Conservation (phyloP, 768 basidiomycete species). For the Serpula lacrymans region DNA sequence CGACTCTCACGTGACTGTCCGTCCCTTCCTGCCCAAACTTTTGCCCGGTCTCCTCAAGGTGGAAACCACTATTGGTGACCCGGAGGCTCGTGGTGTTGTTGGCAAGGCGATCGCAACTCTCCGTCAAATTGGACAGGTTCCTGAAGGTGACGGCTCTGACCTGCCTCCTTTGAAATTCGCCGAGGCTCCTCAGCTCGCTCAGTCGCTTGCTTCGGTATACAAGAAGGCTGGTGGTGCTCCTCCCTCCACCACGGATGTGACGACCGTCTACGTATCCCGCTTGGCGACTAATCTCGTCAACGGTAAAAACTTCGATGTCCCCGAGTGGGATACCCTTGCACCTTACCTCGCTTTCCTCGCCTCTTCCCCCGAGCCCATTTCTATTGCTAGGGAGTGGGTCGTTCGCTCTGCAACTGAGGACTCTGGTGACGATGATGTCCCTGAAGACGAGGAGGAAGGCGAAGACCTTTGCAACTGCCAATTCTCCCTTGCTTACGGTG, state of each 20-base stretch:
- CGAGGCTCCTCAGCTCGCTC: slow-evolving; percentile 64
- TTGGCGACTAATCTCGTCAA: slow-evolving; percentile 88
- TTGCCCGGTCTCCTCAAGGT: slow-evolving; percentile 96
- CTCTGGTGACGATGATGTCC: slow-evolving; percentile 60
- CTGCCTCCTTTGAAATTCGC: slow-evolving; percentile 81
- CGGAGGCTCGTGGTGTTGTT: slow-evolving; percentile 93
- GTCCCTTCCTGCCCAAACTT: slow-evolving; percentile 94
- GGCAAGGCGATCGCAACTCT: slow-evolving; percentile 92
- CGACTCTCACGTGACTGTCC: slow-evolving; percentile 90
- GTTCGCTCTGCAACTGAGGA: slow-evolving; percentile 85
- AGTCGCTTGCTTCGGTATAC: slow-evolving; percentile 72
- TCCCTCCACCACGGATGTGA: slow-evolving; percentile 53
- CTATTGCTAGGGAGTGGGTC: slow-evolving; percentile 79
- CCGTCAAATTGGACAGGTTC: slow-evolving; percentile 91
- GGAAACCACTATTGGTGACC: slow-evolving; percentile 92
- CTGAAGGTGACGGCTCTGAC: slow-evolving; percentile 82
- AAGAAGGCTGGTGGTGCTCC: slow-evolving; percentile 72
- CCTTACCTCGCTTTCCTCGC: slow-evolving; percentile 71
- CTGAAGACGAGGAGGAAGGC: slow-evolving; percentile 94
- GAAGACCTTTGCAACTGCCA: slow-evolving; percentile 99
- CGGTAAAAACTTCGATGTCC: slow-evolving; percentile 86
- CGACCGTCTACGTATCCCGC: slow-evolving; percentile 65
- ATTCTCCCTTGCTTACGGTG: slow-evolving; percentile 98
- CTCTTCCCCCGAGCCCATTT: slow-evolving; percentile 59
- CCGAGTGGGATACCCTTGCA: slow-evolving; percentile 81